Evolutionary conservation across 495 filamentous ascomycete genomes (phyloP), one percentile per base, ranked within the genome.

Genomic region (Astrothelium subdiscretum): DNA sequence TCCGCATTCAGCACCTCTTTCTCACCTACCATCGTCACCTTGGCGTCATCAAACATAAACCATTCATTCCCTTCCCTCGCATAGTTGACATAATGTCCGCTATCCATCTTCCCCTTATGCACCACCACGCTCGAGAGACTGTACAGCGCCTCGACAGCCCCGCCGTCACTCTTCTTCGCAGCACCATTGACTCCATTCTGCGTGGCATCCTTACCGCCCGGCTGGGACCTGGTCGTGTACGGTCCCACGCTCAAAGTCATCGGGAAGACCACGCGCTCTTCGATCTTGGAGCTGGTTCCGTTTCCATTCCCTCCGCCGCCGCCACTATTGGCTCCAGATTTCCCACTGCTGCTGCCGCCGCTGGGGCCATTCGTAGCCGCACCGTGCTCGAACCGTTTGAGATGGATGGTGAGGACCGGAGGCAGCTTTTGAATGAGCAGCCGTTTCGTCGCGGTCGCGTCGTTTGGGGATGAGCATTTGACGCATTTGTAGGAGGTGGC

Each of bases 11-110:
- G 79, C 8, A 96, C 92, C 59, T 96, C 86, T 6, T 84, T 81
- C 67, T 91, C 88, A 20, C 78, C 79, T 24, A 87, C 90, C 58
- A 89, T 66, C 57, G 89, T 90, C 51, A 97, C 91, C 70, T 87
- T 87, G 70, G 90, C 90, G 72, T 97, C 92, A 66, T 97, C 91
- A 77, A 96, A 95, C 31, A 84, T 79, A 70, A 92, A 91, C 92
- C 92, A 97, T 83, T 92, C 85, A 58, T 88, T 84, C 26, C 87
- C 88, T 58, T 88, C 84, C 24, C 89, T 77, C 57, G 86, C 88
- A 73, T 92, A 97, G n/a, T 83, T 85, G 63, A 89, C 84, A 71
- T 97, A 97, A 70, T 97, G 92, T 0, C 92, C 89, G 40, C 89
- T 86, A 66, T 95, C 90, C 62, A 96, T 88, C 69, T 89, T 87